Percentiles rank a stretch among this genome's conserved stretches.
Conservation (phyloP, 1,284 basidiomycete species). For the Chondrostereum purpureum region DNA sequence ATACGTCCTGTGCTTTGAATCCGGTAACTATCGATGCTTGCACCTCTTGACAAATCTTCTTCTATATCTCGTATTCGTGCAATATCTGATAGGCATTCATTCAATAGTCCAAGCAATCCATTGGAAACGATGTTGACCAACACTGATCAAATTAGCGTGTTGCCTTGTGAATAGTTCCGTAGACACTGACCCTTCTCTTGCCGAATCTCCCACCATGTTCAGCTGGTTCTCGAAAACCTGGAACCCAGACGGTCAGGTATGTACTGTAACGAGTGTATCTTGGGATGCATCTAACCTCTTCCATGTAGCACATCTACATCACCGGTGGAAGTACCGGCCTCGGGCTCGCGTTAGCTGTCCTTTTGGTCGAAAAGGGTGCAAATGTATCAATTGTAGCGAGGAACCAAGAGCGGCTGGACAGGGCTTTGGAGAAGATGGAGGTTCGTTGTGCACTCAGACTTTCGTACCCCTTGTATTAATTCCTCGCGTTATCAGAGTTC, state of each 20-base stretch:
- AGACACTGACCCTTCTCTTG: no score
- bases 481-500: slow-evolving; percentile 25
- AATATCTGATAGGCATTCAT: no score
- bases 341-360: slow-evolving; percentile 65
- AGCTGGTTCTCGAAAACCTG: slow-evolving; percentile 34
- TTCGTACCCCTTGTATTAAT: neutral
- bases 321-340: slow-evolving; percentile 81
- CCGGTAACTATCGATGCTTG: no score
- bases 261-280: slow-evolving; percentile 11
- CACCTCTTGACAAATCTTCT: no score
- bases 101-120: no score
- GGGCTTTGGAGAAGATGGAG: slow-evolving; percentile 58
- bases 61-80: no score
- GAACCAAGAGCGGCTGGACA: slow-evolving; percentile 51
- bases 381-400: slow-evolving; percentile 80
- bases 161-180: no score
- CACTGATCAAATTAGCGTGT: no score
- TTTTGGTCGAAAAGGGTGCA: slow-evolving; percentile 68
- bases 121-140: no score
- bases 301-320: slow-evolving; percentile 61
- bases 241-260: slow-evolving; percentile 36
- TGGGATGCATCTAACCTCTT: slow-evolving; percentile 1
- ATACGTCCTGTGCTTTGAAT: no score
- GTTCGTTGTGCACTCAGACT: slow-evolving; percentile 27
- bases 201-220: slow-evolving; percentile 18